phyloP scores from a whole-genome alignment of 345 rosid species.

The Iberis pinnata region DNA sequence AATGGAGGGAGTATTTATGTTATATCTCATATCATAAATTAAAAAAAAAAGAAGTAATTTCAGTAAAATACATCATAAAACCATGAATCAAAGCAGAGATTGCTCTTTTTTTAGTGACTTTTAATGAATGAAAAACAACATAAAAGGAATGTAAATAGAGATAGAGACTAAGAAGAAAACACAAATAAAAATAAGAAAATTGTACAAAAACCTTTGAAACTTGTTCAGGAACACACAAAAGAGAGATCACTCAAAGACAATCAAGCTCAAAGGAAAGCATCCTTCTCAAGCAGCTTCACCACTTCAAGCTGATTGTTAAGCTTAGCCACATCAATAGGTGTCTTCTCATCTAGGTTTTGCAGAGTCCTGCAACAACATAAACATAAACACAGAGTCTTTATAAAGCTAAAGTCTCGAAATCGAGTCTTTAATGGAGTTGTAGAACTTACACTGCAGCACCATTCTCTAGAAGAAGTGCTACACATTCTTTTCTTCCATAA shows the following conservation, averaged over 20 bases:
- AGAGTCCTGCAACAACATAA: constrained; percentile 53
- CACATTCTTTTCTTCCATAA: constrained; percentile 94
- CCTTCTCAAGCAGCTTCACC: constrained; percentile 88
- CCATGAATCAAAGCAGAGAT: no score
- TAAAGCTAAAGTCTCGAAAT: not conserved
- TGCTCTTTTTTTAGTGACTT: no score
- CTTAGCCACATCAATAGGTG: constrained; percentile 92
- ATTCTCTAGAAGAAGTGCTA: constrained; percentile 73
- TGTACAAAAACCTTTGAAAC: constrained; percentile 11
- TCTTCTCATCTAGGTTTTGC: constrained; percentile 94
- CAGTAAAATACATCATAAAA: no score
- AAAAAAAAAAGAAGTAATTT: no score
- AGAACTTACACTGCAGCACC: constrained; percentile 95
- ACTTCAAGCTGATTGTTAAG: constrained; percentile 89
- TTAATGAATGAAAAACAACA: no score
- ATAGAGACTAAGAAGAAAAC: constrained; percentile 8
- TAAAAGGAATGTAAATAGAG: constrained; percentile 12
- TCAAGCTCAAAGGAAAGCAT: constrained; percentile 67
- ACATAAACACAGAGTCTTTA: not conserved
- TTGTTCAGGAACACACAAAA: no score
- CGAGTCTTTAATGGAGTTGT: constrained; percentile 2
- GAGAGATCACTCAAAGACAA: no score
- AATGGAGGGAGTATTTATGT: no score
- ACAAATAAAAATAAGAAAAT: not conserved
- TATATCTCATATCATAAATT: no score